A percentile compares a stretch with the other conserved stretches of the same genome.
phyloP scores from a whole-genome alignment of 768 basidiomycete genomes.

The Termitomyces sp. region DNA sequence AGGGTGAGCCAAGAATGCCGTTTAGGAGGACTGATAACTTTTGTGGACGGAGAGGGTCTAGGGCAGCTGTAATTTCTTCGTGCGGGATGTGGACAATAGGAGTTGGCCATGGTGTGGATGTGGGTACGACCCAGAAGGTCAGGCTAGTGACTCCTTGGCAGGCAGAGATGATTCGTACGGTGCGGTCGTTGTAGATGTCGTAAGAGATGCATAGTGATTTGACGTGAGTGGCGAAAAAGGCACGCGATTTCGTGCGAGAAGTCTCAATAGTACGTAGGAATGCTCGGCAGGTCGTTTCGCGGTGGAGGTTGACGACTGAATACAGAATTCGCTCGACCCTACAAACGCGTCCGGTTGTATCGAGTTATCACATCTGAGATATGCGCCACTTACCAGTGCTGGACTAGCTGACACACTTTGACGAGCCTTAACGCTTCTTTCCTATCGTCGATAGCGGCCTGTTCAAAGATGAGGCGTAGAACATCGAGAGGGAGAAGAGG shows the following conservation, averaged over 20 bases:
- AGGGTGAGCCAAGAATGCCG: constrained; percentile 18
- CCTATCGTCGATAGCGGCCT: constrained; percentile 25
- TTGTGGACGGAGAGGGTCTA: constrained; percentile 25
- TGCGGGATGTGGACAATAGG: constrained; percentile 9
- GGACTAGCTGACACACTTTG: constrained; percentile 25
- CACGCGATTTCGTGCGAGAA: constrained; percentile 24
- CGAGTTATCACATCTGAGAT: neutral
- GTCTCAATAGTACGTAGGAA: constrained; percentile 37
- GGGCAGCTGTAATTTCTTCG: constrained; percentile 15
- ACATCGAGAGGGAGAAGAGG: constrained; percentile 31
- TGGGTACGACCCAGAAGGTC: constrained; percentile 33
- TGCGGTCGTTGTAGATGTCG: constrained; percentile 27
- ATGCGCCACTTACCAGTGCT: constrained; percentile 27
- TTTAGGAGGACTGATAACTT: constrained; percentile 29
- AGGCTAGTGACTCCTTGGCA: constrained; percentile 32
- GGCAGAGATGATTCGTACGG: constrained; percentile 27
- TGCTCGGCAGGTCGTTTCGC: constrained; percentile 26
- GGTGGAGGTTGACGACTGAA: constrained; percentile 27
- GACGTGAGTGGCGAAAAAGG: constrained; percentile 32
- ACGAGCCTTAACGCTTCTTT: constrained; percentile 28
- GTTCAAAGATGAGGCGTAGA: constrained; percentile 33
- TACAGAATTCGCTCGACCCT: constrained; percentile 37
- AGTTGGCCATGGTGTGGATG: constrained; percentile 9
- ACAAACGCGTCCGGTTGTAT: neutral
- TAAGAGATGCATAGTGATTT: constrained; percentile 34